Conservation (phyloP, 257 asterid species). For the Datura wrightii region DNA sequence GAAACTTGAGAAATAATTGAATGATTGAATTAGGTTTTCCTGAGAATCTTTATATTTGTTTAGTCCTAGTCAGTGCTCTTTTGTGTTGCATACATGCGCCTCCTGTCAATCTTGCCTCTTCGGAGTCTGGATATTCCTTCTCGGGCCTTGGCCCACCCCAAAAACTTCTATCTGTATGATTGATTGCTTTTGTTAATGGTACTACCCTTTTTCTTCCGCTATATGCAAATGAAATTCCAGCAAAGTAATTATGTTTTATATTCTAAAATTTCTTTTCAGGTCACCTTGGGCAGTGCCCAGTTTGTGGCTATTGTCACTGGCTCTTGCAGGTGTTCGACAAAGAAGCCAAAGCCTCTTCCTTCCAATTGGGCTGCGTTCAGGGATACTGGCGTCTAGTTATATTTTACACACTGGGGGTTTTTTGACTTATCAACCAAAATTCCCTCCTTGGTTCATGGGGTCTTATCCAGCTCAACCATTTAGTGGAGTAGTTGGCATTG, state of each 20-base stretch:
- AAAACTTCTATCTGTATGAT: background rate
- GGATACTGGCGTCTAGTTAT: slow-evolving; percentile 69
- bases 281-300: slow-evolving; percentile 84
- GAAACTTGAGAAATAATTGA: background rate
- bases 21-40: slow-evolving; percentile 12
- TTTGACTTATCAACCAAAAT: slow-evolving; percentile 52
- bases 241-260: background rate
- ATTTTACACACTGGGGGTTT: slow-evolving; percentile 67
- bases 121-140: background rate
- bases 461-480: slow-evolving; percentile 78
- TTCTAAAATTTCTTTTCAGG: slow-evolving; percentile 49
- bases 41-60: slow-evolving; percentile 16
- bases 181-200: background rate
- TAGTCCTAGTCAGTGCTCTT: background rate
- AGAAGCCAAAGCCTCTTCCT: slow-evolving; percentile 73
- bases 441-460: slow-evolving; percentile 73
- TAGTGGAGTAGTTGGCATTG: slow-evolving; percentile 83
- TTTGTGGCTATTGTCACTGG: slow-evolving; percentile 77
- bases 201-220: background rate
- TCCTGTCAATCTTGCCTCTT: slow-evolving; percentile 15
- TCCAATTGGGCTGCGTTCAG: slow-evolving; percentile 86
- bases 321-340: slow-evolving; percentile 79
- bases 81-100: background rate
- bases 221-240: slow-evolving; percentile 23
- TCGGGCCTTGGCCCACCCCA: background rate